Conservation (phyloP, 2,329 filamentous ascomycete species). For the Aspergillus sp. region DNA sequence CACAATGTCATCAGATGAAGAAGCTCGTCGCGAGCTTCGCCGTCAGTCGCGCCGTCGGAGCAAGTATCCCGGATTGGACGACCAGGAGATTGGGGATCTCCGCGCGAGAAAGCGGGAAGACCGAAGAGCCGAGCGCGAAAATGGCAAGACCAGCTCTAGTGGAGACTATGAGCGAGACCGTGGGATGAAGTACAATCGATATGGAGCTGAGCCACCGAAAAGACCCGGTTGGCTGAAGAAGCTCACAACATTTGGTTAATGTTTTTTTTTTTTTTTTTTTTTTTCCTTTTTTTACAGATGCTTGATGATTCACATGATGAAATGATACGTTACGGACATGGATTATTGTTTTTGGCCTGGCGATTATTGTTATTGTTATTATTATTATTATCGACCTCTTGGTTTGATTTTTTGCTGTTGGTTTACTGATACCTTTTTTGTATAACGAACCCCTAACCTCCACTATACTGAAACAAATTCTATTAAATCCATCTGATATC, state of each 20-base stretch:
- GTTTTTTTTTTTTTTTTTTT: conserved; percentile 17
- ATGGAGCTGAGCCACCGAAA: conserved; percentile 25
- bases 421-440: background rate
- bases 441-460: conserved; percentile 1
- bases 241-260: conserved; percentile 29
- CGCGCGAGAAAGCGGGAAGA: conserved; percentile 33
- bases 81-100: conserved; percentile 41
- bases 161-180: conserved; percentile 41
- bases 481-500: background rate
- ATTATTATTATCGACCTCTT: background rate
- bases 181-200: conserved; percentile 31
- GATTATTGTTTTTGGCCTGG: background rate
- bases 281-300: background rate
- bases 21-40: conserved; percentile 38
- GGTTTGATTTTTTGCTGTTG: background rate
- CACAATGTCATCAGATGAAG: conserved; percentile 45
- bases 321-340: conserved; percentile 8
- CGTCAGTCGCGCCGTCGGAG: conserved; percentile 41
- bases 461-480: conserved; percentile 4
- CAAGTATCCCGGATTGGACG: conserved; percentile 39
- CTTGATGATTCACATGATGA: conserved; percentile 13
- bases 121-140: conserved; percentile 30
- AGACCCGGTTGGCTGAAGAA: conserved; percentile 47
- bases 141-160: conserved; percentile 42
- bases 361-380: background rate